Evolutionary conservation across 495 filamentous ascomycete species (phyloP).

Genomic region (Neurospora sp.): DNA sequence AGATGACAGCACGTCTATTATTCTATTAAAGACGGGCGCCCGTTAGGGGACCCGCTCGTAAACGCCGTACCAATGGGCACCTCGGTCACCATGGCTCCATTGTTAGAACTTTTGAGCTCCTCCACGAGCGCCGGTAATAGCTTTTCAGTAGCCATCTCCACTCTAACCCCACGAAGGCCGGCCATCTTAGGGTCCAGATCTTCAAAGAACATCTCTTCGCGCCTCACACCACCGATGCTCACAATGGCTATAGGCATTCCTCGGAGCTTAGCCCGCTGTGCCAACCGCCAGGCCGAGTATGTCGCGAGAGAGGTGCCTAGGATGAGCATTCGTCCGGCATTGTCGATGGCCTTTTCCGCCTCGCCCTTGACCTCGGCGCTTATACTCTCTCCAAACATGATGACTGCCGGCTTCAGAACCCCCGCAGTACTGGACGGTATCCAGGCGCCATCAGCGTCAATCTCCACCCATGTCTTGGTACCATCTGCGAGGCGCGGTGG

Average conservation of each 20-base stretch:
- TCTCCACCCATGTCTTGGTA: constrained; percentile 45
- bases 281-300: constrained; percentile 87
- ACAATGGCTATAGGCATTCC: constrained; percentile 79
- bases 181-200: constrained; percentile 34
- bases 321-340: constrained; percentile 62
- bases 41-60: background rate
- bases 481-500: constrained; percentile 55
- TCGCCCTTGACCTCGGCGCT: constrained; percentile 50
- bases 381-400: constrained; percentile 94
- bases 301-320: constrained; percentile 86
- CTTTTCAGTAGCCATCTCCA: constrained; percentile 44
- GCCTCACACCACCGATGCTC: constrained; percentile 74
- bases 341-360: constrained; percentile 74
- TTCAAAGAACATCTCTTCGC: constrained; percentile 60
- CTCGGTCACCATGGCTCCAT: background rate
- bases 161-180: constrained; percentile 39
- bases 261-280: constrained; percentile 67
- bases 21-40: background rate
- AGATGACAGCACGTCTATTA: background rate
- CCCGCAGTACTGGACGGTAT: constrained; percentile 56
- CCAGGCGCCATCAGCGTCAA: constrained; percentile 79
- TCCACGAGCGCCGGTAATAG: constrained; percentile 45
- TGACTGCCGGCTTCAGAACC: constrained; percentile 81
- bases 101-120: constrained; percentile 11
- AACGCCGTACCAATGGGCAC: background rate